phyloP scores from a whole-genome alignment of 441 rosid genomes.

The Adansonia madagascariensis region DNA sequence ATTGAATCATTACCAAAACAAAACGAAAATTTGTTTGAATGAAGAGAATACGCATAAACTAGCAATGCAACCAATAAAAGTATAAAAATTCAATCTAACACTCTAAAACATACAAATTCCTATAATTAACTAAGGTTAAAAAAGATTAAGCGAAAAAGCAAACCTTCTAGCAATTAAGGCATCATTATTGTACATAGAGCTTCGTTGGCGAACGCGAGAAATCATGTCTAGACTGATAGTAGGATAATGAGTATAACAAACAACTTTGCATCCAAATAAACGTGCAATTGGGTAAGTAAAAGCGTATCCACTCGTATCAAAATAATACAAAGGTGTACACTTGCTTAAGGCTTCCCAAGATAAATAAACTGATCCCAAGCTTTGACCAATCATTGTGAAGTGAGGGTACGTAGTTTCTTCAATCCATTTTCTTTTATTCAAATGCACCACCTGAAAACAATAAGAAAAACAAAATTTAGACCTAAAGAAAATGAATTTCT shows the following conservation, averaged over 20 bases:
- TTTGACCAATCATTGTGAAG: slow-evolving; percentile 95
- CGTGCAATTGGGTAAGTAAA: slow-evolving; percentile 88
- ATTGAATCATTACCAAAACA: background rate
- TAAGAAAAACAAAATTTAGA: background rate
- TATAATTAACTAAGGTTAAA: background rate
- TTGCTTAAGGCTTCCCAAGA: slow-evolving; percentile 86
- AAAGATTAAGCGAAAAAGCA: background rate
- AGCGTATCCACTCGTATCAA: slow-evolving; percentile 92
- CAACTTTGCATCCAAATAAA: slow-evolving; percentile 85
- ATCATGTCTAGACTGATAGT: slow-evolving; percentile 91
- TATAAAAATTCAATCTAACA: background rate
- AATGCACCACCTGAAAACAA: slow-evolving; percentile 67
- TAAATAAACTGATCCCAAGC: slow-evolving; percentile 84
- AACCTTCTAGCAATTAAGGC: slow-evolving; percentile 75
- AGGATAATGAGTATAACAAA: slow-evolving; percentile 93
- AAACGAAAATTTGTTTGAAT: background rate
- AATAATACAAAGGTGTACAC: slow-evolving; percentile 68
- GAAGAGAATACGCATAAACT: background rate
- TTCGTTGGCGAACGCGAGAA: slow-evolving; percentile 72
- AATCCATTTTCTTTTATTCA: slow-evolving; percentile 74
- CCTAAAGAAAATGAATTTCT: background rate
- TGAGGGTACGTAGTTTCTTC: slow-evolving; percentile 81
- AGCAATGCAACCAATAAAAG: background rate
- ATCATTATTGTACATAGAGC: slow-evolving; percentile 80
- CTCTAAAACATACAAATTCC: background rate